Evolutionary conservation across 202 grass and related monocot genomes (phyloP).

Genomic region (Tripidium arundinaceum): DNA sequence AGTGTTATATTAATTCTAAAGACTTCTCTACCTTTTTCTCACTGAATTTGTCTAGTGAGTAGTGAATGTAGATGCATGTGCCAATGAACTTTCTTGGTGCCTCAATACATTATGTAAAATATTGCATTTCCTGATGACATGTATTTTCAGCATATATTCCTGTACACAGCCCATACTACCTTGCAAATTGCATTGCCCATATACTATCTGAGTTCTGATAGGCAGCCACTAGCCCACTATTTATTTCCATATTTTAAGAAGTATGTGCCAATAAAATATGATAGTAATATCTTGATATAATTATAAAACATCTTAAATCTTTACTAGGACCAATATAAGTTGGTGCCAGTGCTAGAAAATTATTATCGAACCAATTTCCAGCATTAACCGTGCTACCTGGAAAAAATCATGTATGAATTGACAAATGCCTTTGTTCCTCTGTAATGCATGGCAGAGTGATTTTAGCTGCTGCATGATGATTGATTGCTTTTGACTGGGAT

Average conservation of each 20-base stretch:
- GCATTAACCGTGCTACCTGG: not conserved
- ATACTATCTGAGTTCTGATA: not conserved
- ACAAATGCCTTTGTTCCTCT: not conserved
- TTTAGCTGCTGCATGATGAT: not conserved
- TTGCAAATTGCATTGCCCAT: not conserved
- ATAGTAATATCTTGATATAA: not conserved
- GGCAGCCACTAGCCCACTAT: not conserved
- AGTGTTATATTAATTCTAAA: not conserved
- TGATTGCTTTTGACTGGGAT: not conserved
- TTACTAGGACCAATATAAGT: not conserved
- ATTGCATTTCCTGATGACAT: constrained; percentile 3
- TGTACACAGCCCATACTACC: not conserved
- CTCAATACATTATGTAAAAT: not conserved
- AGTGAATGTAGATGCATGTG: not conserved
- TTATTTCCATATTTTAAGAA: not conserved
- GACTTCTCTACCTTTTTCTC: not conserved
- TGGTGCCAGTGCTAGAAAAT: not conserved
- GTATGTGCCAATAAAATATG: not conserved
- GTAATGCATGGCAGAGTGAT: not conserved
- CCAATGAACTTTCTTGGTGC: not conserved
- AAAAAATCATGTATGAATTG: not conserved
- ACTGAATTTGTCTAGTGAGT: not conserved
- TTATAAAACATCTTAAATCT: not conserved
- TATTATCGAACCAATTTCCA: not conserved
- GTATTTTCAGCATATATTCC: not conserved